Evolutionary conservation across 148 eudicot genomes (phyloP).

Genomic region (Beta vulgaris): DNA sequence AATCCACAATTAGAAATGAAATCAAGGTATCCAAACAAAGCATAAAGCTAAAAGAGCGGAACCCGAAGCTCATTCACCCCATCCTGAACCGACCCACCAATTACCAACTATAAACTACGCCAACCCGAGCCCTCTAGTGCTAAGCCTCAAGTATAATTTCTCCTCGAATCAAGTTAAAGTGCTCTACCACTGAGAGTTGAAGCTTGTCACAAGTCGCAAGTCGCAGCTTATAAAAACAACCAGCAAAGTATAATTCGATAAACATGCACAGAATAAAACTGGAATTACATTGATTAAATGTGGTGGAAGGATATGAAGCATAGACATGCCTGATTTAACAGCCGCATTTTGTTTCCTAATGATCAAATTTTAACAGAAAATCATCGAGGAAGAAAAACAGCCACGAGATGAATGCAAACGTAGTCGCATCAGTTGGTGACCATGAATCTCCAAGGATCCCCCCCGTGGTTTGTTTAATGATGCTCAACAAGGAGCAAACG

Average conservation of each 20-base stretch:
- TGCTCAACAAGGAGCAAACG: not conserved
- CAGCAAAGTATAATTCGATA: too few species aligned
- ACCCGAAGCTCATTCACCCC: too few species aligned
- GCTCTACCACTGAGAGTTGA: not conserved
- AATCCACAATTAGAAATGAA: too few species aligned
- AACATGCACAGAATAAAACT: not conserved
- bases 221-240: not conserved
- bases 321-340: not conserved
- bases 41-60: too few species aligned
- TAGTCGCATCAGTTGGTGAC: not conserved
- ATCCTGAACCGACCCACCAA: too few species aligned
- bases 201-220: not conserved
- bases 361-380: not conserved
- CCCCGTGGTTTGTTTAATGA: not conserved
- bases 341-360: not conserved
- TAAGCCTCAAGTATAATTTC: too few species aligned
- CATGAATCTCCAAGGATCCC: not conserved
- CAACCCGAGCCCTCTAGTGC: too few species aligned
- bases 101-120: too few species aligned
- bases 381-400: not conserved
- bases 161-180: too few species aligned
- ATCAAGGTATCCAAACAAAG: too few species aligned
- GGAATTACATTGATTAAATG: not conserved
- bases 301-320: not conserved
- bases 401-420: not conserved